A percentile compares a stretch with the other conserved stretches of the same genome.
Conservation (phyloP, 2,329 filamentous ascomycete genomes). For the Blastomyces gilchristii region DNA sequence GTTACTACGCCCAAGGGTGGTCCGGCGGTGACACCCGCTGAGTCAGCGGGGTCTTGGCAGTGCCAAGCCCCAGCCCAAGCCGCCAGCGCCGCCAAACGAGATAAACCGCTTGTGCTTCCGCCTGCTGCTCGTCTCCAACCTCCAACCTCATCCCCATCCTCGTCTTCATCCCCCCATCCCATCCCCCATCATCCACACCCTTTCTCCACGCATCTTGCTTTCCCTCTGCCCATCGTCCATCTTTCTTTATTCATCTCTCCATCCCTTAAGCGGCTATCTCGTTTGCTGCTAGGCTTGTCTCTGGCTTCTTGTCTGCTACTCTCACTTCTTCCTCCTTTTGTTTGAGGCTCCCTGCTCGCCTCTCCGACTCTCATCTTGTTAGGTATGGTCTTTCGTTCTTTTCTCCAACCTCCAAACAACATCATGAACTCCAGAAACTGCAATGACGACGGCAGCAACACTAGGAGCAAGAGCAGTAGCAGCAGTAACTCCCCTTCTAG, state of each 20-base stretch:
- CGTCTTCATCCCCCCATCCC: neutral
- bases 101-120: slow-evolving; percentile 14
- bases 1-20: too few relatives aligned
- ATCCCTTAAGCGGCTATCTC: neutral
- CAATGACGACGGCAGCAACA: neutral
- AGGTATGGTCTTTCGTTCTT: neutral
- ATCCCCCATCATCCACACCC: slow-evolving; percentile 5
- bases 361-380: neutral
- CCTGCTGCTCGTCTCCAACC: slow-evolving; percentile 13
- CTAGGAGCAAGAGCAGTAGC: neutral
- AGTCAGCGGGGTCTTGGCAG: neutral
- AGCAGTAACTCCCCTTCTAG: neutral
- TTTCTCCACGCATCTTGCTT: slow-evolving; percentile 12
- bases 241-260: slow-evolving; percentile 15
- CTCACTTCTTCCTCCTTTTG: neutral
- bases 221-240: slow-evolving; percentile 17
- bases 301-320: slow-evolving; percentile 1
- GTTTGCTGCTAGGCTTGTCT: slow-evolving; percentile 2
- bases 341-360: neutral
- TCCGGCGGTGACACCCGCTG: neutral
- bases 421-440: neutral
- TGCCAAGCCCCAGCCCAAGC: neutral
- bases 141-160: slow-evolving; percentile 7
- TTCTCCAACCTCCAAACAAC: neutral
- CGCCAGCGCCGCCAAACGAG: neutral